Conservation (phyloP, 306 rosid species). For the Prunus padus region DNA sequence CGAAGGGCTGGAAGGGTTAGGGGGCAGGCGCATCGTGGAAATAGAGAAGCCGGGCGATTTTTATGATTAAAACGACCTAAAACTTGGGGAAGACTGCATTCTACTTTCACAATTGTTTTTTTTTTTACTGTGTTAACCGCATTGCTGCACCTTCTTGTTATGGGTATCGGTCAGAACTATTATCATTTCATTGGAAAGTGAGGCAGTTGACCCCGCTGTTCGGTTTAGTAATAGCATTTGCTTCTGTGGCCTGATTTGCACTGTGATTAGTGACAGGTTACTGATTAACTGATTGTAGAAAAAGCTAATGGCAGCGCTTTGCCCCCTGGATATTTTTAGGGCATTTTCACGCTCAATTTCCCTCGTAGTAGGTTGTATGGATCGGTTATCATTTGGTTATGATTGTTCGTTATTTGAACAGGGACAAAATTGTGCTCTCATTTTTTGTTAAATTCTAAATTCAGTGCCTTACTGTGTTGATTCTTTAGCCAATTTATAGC, state of each 20-base stretch:
- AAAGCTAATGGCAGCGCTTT: not conserved
- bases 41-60: constrained; percentile 26
- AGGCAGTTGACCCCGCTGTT: constrained; percentile 4
- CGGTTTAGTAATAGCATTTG: constrained; percentile 2
- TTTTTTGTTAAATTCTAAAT: not conserved
- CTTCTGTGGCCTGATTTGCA: not conserved
- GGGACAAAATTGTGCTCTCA: constrained; percentile 3
- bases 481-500: not conserved
- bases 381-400: constrained; percentile 29
- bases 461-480: not conserved
- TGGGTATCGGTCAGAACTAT: not conserved
- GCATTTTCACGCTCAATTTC: constrained; percentile 1
- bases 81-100: constrained; percentile 10
- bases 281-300: constrained; percentile 4
- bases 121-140: constrained; percentile 6
- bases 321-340: not conserved
- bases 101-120: not conserved
- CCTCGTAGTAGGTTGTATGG: constrained; percentile 17
- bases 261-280: constrained; percentile 12
- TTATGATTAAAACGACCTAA: not conserved
- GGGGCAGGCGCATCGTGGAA: constrained; percentile 32
- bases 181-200: not conserved
- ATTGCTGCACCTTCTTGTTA: constrained; percentile 19
- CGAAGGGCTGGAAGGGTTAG: constrained; percentile 47
- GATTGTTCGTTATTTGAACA: constrained; percentile 33